Evolutionary conservation across 2,329 filamentous ascomycete genomes (phyloP), one percentile per base, ranked within the genome.

Genomic region (Aspergillus texensis): DNA sequence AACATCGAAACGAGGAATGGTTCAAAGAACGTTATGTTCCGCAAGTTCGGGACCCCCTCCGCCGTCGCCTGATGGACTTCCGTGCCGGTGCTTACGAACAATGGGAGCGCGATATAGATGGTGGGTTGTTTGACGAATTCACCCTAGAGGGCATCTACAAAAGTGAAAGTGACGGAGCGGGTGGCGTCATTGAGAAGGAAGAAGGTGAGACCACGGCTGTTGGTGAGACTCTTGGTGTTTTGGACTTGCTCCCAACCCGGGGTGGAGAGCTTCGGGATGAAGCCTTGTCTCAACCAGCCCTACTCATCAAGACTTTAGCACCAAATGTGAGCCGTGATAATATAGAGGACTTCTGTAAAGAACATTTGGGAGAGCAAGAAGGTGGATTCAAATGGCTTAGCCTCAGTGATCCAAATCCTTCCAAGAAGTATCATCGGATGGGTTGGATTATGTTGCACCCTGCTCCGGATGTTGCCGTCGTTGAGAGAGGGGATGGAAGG

Each of bases 381-480:
- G 94, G 94, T 58, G 94, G 94, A 2, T 97, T 95, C 82, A 96
- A 94, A 75, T 98, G 94, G 89, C 84, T 99, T 6, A 98, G 94
- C 39, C 85, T 99, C 57, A 97, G 94, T 69, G 95, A 99, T 72
- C 95, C 95, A 0, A 99, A 99, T 74, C 95, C 95, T 1, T 91
- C 93, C 72, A 99, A 99, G 81, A 91, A 96, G 67, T 99, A 94
- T 74, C 95, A 99, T 75, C 90, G 95, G 26, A 98, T 99, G 78
- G 95, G 95, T 26, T 99, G 96, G 94, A 96, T 99, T 65, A 95
- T 98, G 86, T 85, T 99, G 11, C 91, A 98, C 72, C 91, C 93
- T 19, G 88, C 88, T 16, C 84, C 90, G 0, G 92, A 96, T 61
- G 80, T 85, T 6, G 82, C 86, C 54, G 84, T 88, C 14, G 82